phyloP scores from a whole-genome alignment of 2,329 filamentous ascomycete species.

The Didymella pinodella region DNA sequence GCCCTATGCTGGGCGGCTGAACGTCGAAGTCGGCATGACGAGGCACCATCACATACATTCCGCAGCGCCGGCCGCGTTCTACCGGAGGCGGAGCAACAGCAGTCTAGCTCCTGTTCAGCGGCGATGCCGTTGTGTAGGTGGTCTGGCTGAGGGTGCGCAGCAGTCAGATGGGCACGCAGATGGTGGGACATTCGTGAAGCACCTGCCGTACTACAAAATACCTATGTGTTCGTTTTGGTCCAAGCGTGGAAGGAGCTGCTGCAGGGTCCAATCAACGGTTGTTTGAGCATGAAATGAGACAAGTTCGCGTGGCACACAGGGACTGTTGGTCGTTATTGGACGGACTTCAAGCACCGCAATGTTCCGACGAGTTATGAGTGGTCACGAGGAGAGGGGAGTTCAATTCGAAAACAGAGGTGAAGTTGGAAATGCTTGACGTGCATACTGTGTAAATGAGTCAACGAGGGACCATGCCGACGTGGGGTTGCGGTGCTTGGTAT shows the following conservation, averaged over 20 bases:
- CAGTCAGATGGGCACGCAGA: conserved; percentile 7
- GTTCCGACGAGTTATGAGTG: conserved; percentile 27
- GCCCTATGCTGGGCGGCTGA: conserved; percentile 12
- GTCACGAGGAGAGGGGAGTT: conserved; percentile 28
- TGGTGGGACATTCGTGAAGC: conserved; percentile 19
- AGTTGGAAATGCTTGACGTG: conserved; percentile 6
- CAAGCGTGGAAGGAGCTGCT: conserved; percentile 28
- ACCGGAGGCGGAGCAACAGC: background rate
- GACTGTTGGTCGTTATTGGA: conserved; percentile 20
- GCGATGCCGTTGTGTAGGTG: background rate
- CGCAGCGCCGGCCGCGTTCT: conserved; percentile 17
- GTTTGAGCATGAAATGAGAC: conserved; percentile 23
- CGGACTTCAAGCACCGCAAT: conserved; percentile 19
- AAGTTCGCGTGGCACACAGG: conserved; percentile 16
- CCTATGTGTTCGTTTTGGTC: conserved; percentile 13
- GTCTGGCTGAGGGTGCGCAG: conserved; percentile 5
- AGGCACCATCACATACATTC: conserved; percentile 14
- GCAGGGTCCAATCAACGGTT: conserved; percentile 41
- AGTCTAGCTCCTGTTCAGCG: background rate
- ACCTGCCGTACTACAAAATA: conserved; percentile 25
- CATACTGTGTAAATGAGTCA: conserved; percentile 9
- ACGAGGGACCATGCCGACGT: conserved; percentile 6
- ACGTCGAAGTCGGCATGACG: conserved; percentile 18
- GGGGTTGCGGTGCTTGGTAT: background rate
- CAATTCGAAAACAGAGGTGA: conserved; percentile 22